These are phyloP conservation scores for Pseudonitzschia pungens DNA, from an alignment of 108 stramenopile genomes.

Conservation along the genomic window DNA sequence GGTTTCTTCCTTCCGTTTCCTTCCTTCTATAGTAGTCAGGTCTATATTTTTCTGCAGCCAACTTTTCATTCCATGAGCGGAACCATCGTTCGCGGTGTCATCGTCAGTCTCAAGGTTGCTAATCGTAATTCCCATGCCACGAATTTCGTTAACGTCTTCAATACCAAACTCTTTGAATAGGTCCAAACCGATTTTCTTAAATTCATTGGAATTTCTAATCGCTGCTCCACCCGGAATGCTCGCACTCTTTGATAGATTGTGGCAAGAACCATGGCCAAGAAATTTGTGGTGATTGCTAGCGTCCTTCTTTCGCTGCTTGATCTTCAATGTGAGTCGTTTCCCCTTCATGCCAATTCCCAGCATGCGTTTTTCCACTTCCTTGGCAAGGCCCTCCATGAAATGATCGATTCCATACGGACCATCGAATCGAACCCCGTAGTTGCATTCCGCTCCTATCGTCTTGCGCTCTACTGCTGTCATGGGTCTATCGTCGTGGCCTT, in stretches of 20 bases:
- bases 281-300: conserved; percentile 66
- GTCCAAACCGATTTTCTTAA: conserved; percentile 49
- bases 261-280: conserved; percentile 87
- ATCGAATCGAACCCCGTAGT: conserved; percentile 92
- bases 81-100: conserved; percentile 1
- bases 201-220: conserved; percentile 55
- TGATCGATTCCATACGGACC: conserved; percentile 77
- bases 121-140: conserved; percentile 86
- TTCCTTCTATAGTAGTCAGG: not conserved
- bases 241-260: conserved; percentile 67
- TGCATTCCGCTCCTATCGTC: conserved; percentile 94
- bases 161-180: conserved; percentile 64
- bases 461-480: conserved; percentile 76
- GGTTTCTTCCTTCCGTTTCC: not conserved
- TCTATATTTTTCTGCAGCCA: conserved; percentile 9
- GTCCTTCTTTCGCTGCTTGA: conserved; percentile 81
- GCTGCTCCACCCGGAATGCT: conserved; percentile 36
- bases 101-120: conserved; percentile 56
- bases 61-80: not conserved
- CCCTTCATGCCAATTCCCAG: conserved; percentile 57
- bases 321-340: conserved; percentile 75
- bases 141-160: conserved; percentile 52
- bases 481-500: conserved; percentile 83
- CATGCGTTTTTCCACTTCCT: conserved; percentile 86
- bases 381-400: conserved; percentile 76